Evolutionary conservation across 2,329 filamentous ascomycete species (phyloP).

Genomic region (Phyllosticta citriasiana): DNA sequence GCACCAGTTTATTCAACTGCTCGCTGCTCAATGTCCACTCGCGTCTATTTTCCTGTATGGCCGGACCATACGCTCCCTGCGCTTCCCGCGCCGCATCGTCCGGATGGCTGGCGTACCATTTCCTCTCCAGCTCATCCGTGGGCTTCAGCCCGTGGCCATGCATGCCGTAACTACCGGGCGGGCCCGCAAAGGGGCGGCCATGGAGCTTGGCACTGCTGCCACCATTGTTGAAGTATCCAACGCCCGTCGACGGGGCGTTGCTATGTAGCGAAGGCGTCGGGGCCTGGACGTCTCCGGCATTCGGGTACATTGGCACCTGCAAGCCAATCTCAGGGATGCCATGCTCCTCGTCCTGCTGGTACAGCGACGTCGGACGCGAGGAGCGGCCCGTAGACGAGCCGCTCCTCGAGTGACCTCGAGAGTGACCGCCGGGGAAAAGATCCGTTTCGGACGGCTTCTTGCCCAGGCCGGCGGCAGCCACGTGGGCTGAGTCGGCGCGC

Average conservation of each 20-base stretch:
- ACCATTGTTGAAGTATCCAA: slow-evolving; percentile 47
- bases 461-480: slow-evolving; percentile 75
- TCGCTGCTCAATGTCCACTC: slow-evolving; percentile 84
- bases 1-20: slow-evolving; percentile 82
- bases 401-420: slow-evolving; percentile 10
- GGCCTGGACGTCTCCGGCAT: slow-evolving; percentile 91
- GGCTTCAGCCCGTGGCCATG: slow-evolving; percentile 74
- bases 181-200: slow-evolving; percentile 57
- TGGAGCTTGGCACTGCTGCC: slow-evolving; percentile 47
- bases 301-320: slow-evolving; percentile 85
- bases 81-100: slow-evolving; percentile 68
- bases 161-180: slow-evolving; percentile 85
- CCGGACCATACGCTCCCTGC: slow-evolving; percentile 52
- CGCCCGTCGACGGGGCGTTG: slow-evolving; percentile 31
- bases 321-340: slow-evolving; percentile 89
- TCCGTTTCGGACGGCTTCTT: slow-evolving; percentile 32
- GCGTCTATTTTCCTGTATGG: slow-evolving; percentile 48
- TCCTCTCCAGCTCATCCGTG: slow-evolving; percentile 76
- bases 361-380: slow-evolving; percentile 45
- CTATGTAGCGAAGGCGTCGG: slow-evolving; percentile 63
- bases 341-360: slow-evolving; percentile 59
- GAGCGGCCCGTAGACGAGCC: slow-evolving; percentile 21
- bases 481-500: slow-evolving; percentile 79
- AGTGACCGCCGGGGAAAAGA: slow-evolving; percentile 18
- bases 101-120: slow-evolving; percentile 88